Evolutionary conservation across 352 stramenopile genomes (phyloP), one percentile per base, ranked within the genome.

Genomic region (Pythium phragmiticola): DNA sequence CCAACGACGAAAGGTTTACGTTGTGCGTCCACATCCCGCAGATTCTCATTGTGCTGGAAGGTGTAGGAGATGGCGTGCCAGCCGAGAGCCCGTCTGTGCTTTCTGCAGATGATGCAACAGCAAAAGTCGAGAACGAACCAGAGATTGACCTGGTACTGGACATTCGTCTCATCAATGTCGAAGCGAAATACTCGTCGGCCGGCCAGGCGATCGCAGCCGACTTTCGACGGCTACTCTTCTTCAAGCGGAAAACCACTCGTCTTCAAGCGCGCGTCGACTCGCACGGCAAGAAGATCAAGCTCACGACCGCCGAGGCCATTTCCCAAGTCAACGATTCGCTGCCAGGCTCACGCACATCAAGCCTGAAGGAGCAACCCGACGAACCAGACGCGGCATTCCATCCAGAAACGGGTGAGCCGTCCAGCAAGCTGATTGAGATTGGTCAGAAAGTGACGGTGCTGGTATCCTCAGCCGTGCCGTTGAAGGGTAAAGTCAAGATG

Each of bases 81-180:
- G 26, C 26, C 26, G 26, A 30, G 26, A 30, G 4, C 26, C 26
- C 26, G 26, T 30, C 26, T 30, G 26, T 30, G 26, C 26, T 3
- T 30, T 30, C 26, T 30, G 26, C 26, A 30, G 26, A 30, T 30
- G 26, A 30, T 30, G 26, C 4, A 30, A 30, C 26, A 30, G 26
- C 26, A 30, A 30, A 30, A 30, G 33, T 13, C 41, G 60, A 36
- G 21, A 6, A 28, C n/a, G 65, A 9, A 2, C 33, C 53, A 11
- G 73, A 57, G n/a, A 84, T 87, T 16, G 83, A 87, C 48, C 73
- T 92, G 56, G 76, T 89, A 9, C 64, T 92, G 1, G 76, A 89
- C 48, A 70, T 90, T 21, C 65, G 74, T 50, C 58, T 84, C 17
- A 71, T 86, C 14, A 90, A 78, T 33, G 62, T 90, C 6, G 82